A percentile compares a stretch with the other conserved stretches of the same genome.
Evolutionary conservation across 2,329 filamentous ascomycete genomes (phyloP).

Genomic region (Trichoderma gracile): DNA sequence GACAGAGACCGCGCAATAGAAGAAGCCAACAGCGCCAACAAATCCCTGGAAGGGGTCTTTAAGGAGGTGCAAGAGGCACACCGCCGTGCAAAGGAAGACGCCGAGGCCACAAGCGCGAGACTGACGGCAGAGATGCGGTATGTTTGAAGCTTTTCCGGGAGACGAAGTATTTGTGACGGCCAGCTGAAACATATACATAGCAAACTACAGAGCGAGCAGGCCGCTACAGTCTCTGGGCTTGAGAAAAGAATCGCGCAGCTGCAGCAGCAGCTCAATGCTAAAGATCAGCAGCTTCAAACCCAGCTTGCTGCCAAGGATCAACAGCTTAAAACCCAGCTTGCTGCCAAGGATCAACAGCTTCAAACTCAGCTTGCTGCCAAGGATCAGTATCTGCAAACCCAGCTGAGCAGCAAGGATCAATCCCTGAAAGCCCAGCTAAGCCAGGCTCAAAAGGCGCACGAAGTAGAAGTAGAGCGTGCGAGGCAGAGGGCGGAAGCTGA

Average conservation of each 20-base stretch:
- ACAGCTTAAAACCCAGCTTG: conserved; percentile 22
- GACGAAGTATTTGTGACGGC: conserved; percentile 1
- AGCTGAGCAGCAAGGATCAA: conserved; percentile 31
- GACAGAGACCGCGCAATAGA: conserved; percentile 63
- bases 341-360: conserved; percentile 34
- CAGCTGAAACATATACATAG: conserved; percentile 31
- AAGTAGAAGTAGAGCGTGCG: conserved; percentile 52
- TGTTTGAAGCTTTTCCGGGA: conserved; percentile 26
- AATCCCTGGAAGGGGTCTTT: conserved; percentile 54
- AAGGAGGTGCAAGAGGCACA: conserved; percentile 75
- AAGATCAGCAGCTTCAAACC: conserved; percentile 36
- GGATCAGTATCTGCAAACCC: conserved; percentile 18
- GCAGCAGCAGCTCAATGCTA: conserved; percentile 28
- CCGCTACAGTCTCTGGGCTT: conserved; percentile 30
- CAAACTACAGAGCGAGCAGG: conserved; percentile 39
- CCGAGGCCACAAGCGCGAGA: conserved; percentile 32
- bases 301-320: conserved; percentile 29
- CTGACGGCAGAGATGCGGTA: conserved; percentile 56
- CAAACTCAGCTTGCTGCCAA: conserved; percentile 34
- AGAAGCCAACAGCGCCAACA: conserved; percentile 48
- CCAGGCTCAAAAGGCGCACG: conserved; percentile 46
- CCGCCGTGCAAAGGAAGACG: conserved; percentile 62
- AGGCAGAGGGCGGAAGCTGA: conserved; percentile 59
- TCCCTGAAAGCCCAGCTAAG: conserved; percentile 36
- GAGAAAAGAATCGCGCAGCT: conserved; percentile 30